Evolutionary conservation across 1,284 basidiomycete genomes (phyloP).

Genomic region (Pseudozyma sp.): DNA sequence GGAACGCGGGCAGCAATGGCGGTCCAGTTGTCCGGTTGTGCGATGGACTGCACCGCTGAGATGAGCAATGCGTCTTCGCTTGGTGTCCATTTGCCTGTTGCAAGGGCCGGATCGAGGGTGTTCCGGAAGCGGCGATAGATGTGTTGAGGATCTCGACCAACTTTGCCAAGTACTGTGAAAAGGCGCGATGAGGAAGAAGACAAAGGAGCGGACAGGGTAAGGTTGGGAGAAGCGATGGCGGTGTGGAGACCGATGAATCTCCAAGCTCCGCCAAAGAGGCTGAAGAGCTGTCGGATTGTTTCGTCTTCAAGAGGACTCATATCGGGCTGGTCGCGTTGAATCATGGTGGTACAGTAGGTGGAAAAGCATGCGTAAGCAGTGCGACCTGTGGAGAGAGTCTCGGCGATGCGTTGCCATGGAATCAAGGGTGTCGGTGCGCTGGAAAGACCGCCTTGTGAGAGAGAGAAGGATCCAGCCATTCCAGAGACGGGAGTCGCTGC

Average conservation of each 20-base stretch:
- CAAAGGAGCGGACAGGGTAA: constrained; percentile 10
- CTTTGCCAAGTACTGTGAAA: constrained; percentile 22
- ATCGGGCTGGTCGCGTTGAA: constrained; percentile 32
- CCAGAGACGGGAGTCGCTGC: neutral
- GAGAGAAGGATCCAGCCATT: neutral
- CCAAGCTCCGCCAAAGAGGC: constrained; percentile 42
- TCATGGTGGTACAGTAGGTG: constrained; percentile 26
- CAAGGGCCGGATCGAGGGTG: constrained; percentile 33
- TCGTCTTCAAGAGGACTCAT: constrained; percentile 28
- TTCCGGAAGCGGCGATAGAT: constrained; percentile 42
- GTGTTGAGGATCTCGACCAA: constrained; percentile 21
- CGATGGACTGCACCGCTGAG: constrained; percentile 17
- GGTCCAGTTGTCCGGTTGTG: constrained; percentile 26
- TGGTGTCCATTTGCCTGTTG: constrained; percentile 32
- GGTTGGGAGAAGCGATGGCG: constrained; percentile 5
- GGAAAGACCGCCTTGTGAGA: neutral
- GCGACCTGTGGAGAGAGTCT: constrained; percentile 18
- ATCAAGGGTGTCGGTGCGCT: constrained; percentile 1
- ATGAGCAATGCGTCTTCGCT: constrained; percentile 33
- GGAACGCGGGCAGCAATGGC: constrained; percentile 25
- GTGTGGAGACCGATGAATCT: constrained; percentile 38
- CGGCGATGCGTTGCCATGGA: constrained; percentile 31
- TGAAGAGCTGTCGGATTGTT: constrained; percentile 29
- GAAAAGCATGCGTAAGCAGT: constrained; percentile 40
- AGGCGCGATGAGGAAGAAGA: constrained; percentile 2